phyloP scores from a whole-genome alignment of 352 stramenopile species.

The Phytophthora ramorum region DNA sequence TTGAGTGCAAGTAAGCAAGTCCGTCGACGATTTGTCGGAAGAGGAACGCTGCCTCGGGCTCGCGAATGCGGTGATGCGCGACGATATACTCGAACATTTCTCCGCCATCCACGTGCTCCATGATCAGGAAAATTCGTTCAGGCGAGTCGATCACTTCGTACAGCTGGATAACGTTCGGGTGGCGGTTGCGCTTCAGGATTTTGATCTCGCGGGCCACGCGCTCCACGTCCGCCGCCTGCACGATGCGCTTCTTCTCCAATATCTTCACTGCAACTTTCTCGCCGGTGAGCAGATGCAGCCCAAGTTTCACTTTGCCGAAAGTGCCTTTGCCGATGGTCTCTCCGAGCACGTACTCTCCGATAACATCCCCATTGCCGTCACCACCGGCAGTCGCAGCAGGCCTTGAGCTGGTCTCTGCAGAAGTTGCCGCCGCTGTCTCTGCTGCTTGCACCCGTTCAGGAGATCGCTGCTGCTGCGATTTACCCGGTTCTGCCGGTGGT shows the following conservation, averaged over 20 bases:
- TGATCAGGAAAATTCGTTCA: slow-evolving; percentile 91
- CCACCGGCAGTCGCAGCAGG: slow-evolving; percentile 5
- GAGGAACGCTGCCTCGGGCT: slow-evolving; percentile 62
- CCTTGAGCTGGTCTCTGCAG: neutral
- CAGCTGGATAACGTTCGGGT: slow-evolving; percentile 92
- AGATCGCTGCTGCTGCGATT: slow-evolving; percentile 27
- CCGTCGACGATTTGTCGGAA: slow-evolving; percentile 94
- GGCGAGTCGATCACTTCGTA: slow-evolving; percentile 71
- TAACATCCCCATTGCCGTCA: slow-evolving; percentile 46
- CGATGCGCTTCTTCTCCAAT: slow-evolving; percentile 93
- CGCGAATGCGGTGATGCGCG: slow-evolving; percentile 81
- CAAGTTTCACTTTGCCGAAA: slow-evolving; percentile 94
- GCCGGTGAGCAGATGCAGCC: slow-evolving; percentile 87
- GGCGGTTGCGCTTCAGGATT: slow-evolving; percentile 92
- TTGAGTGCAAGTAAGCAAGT: slow-evolving; percentile 91
- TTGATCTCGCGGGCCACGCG: slow-evolving; percentile 94
- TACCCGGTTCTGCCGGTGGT: slow-evolving; percentile 9
- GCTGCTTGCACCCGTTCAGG: slow-evolving; percentile 23
- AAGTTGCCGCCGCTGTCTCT: slow-evolving; percentile 1
- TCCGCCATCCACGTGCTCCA: slow-evolving; percentile 92
- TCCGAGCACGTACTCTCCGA: slow-evolving; percentile 92
- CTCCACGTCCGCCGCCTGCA: slow-evolving; percentile 88
- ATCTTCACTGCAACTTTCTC: slow-evolving; percentile 95
- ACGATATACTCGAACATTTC: slow-evolving; percentile 97
- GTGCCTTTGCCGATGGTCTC: slow-evolving; percentile 94